Conservation (phyloP, 2,329 filamentous ascomycete genomes). For the Colletotrichum theobromicola region DNA sequence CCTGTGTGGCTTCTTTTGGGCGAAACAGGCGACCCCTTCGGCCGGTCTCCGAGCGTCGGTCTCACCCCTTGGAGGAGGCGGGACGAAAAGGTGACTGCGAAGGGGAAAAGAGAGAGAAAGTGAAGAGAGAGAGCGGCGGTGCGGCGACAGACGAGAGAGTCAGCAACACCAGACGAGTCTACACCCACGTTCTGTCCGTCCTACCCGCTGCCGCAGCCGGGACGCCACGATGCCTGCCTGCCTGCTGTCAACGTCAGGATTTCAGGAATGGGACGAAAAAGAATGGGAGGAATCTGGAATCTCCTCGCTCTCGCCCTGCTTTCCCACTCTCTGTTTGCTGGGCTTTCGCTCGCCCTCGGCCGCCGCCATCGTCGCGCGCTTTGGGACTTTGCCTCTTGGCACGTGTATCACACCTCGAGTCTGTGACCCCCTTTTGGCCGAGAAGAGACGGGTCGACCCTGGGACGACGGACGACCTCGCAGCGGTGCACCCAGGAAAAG, state of each 20-base stretch:
- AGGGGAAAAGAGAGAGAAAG: background rate
- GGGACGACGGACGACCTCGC: conserved; percentile 2
- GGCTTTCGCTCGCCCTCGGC: background rate
- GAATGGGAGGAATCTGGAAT: background rate
- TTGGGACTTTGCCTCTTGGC: conserved; percentile 10
- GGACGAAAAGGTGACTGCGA: background rate
- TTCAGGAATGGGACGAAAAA: conserved; percentile 14
- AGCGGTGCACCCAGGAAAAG: background rate
- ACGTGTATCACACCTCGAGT: conserved; percentile 15
- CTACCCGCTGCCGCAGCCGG: background rate
- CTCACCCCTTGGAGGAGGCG: background rate
- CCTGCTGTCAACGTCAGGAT: conserved; percentile 13
- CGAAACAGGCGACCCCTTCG: background rate
- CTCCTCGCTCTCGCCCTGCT: background rate
- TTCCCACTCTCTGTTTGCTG: background rate
- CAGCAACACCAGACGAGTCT: conserved; percentile 2
- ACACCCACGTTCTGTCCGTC: background rate
- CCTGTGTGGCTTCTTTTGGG: background rate
- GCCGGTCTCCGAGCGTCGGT: conserved; percentile 1
- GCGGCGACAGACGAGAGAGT: background rate
- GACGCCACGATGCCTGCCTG: background rate
- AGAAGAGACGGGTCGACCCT: background rate
- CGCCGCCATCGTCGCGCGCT: background rate
- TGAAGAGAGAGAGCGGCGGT: background rate
- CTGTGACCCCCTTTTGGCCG: conserved; percentile 13